Percentiles rank a stretch among this genome's conserved stretches.
These are phyloP conservation scores for Thalassiosira hispida DNA, from an alignment of 352 stramenopile genomes.

Conservation along the genomic window DNA sequence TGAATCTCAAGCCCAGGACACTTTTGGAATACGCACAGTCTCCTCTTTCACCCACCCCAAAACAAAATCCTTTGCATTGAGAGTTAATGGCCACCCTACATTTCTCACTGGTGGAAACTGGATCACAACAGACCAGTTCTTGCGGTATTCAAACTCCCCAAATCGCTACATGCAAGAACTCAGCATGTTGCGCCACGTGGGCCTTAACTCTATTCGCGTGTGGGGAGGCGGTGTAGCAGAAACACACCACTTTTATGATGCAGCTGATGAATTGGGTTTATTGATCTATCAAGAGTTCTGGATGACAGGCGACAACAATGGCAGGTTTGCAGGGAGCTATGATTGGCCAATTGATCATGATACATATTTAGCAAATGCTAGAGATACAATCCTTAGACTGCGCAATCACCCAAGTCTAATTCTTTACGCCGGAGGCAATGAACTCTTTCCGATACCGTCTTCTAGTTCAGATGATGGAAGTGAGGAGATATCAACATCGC, in stretches of 20 bases:
- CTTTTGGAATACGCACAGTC: constrained; percentile 55
- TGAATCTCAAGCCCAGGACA: constrained; percentile 29
- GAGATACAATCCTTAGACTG: constrained; percentile 54
- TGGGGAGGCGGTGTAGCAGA: constrained; percentile 82
- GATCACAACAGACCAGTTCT: constrained; percentile 66
- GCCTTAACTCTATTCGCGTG: constrained; percentile 74
- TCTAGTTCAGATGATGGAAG: neutral
- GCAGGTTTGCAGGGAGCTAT: constrained; percentile 62
- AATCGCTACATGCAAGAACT: constrained; percentile 61
- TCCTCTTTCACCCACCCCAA: constrained; percentile 42
- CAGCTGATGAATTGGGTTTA: constrained; percentile 76
- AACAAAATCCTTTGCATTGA: constrained; percentile 52
- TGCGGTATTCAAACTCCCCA: constrained; percentile 47
- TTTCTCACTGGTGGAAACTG: constrained; percentile 74
- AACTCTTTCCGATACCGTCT: constrained; percentile 51
- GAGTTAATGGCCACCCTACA: constrained; percentile 59
- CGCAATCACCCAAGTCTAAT: constrained; percentile 58
- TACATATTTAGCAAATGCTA: constrained; percentile 47
- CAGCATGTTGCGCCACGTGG: constrained; percentile 43
- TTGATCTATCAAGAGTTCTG: constrained; percentile 83
- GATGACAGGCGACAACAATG: constrained; percentile 80
- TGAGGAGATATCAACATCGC: constrained; percentile 22
- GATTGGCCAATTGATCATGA: constrained; percentile 60
- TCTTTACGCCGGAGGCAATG: constrained; percentile 66
- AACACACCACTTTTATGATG: constrained; percentile 74